A percentile compares a stretch with the other conserved stretches of the same genome.
These are phyloP conservation scores for Geotrichum restrictum DNA, from an alignment of 1,139 yeast genomes.

Conservation along the genomic window DNA sequence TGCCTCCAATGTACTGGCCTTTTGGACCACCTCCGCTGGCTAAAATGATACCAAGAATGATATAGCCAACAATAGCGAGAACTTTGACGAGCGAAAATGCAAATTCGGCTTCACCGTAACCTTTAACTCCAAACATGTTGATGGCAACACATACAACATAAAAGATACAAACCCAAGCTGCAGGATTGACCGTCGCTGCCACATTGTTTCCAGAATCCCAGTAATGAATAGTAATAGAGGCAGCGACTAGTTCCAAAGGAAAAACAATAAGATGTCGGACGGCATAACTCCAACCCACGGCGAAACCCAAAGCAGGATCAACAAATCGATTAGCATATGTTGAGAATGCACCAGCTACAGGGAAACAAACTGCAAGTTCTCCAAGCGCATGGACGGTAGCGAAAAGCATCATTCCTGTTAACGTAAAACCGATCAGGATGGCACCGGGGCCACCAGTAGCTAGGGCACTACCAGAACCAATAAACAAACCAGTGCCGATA, in stretches of 20 bases:
- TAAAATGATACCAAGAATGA: conserved; percentile 56
- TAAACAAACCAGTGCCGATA: conserved; percentile 73
- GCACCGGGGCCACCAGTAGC: conserved; percentile 78
- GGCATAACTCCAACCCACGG: conserved; percentile 79
- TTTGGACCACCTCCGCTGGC: conserved; percentile 65
- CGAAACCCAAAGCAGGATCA: conserved; percentile 77
- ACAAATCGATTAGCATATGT: conserved; percentile 66
- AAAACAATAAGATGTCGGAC: conserved; percentile 70
- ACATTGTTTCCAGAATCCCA: conserved; percentile 40
- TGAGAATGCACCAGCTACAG: conserved; percentile 75
- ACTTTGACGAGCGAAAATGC: conserved; percentile 55
- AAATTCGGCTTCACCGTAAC: conserved; percentile 70
- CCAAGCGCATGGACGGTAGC: conserved; percentile 81
- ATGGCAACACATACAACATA: conserved; percentile 52
- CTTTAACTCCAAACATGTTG: conserved; percentile 64
- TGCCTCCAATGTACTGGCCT: conserved; percentile 59
- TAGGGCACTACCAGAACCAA: conserved; percentile 70
- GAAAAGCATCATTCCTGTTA: conserved; percentile 67
- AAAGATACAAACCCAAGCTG: conserved; percentile 65
- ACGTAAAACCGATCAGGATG: conserved; percentile 61
- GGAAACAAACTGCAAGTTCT: conserved; percentile 74
- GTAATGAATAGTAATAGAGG: conserved; percentile 62
- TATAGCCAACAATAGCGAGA: conserved; percentile 59
- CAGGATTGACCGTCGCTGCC: conserved; percentile 47
- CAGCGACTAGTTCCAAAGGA: conserved; percentile 74